A percentile compares a stretch with the other conserved stretches of the same genome.
These are phyloP conservation scores for Spiraea crenata DNA, from an alignment of 331 rosid genomes.

Conservation along the genomic window DNA sequence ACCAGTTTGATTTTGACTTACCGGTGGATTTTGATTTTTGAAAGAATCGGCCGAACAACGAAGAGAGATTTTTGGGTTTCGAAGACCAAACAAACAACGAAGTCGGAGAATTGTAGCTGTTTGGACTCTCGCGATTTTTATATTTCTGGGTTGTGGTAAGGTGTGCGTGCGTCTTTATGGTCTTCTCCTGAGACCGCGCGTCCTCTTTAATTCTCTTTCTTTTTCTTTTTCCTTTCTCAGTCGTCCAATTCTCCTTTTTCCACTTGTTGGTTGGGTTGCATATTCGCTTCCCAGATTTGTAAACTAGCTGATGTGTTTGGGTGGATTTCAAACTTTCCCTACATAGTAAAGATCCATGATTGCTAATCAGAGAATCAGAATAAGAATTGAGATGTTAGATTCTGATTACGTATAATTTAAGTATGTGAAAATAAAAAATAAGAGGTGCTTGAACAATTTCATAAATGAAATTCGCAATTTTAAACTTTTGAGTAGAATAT, in stretches of 20 bases:
- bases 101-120: slow-evolving; percentile 21
- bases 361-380: too few relatives aligned
- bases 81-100: slow-evolving; percentile 20
- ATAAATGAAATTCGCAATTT: too few relatives aligned
- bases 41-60: slow-evolving; percentile 1
- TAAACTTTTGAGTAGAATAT: too few relatives aligned
- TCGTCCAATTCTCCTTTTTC: background rate
- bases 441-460: too few relatives aligned
- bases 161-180: background rate
- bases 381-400: too few relatives aligned
- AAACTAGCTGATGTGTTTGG: too few relatives aligned
- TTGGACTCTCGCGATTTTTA: background rate
- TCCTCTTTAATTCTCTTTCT: too few relatives aligned
- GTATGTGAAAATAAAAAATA: too few relatives aligned
- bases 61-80: slow-evolving; percentile 6
- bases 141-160: background rate
- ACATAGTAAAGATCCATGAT: too few relatives aligned
- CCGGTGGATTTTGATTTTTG: background rate
- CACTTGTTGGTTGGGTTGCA: background rate
- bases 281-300: too few relatives aligned
- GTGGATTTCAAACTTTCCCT: too few relatives aligned
- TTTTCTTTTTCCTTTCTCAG: background rate
- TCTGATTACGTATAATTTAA: too few relatives aligned
- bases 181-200: slow-evolving; percentile 6
- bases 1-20: background rate